phyloP scores from a whole-genome alignment of 805 yeast genomes.

The Saccharomycopsis sp. region DNA sequence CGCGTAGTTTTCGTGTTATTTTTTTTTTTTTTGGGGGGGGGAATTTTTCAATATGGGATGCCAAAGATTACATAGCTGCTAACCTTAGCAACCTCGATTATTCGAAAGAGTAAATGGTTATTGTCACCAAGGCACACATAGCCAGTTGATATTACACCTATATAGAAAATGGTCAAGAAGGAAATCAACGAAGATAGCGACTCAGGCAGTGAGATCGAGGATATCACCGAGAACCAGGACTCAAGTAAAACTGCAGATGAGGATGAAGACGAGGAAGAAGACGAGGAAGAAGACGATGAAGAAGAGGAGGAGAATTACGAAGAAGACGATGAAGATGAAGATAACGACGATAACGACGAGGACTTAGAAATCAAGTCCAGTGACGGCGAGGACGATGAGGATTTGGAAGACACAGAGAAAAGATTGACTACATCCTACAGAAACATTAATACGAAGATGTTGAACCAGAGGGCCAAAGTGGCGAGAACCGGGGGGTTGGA shows the following conservation, averaged over 20 bases:
- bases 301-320: slow-evolving; percentile 15
- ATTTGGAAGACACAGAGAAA: slow-evolving; percentile 17
- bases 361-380: slow-evolving; percentile 21
- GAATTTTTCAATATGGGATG: too few species aligned
- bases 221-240: not conserved
- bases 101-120: too few species aligned
- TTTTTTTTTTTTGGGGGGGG: too few species aligned
- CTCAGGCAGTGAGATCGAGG: not conserved
- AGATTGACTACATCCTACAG: slow-evolving; percentile 8
- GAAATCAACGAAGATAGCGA: not conserved
- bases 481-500: slow-evolving; percentile 53
- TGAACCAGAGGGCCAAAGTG: slow-evolving; percentile 40
- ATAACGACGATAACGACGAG: slow-evolving; percentile 21
- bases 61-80: too few species aligned
- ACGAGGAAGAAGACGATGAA: slow-evolving; percentile 11
- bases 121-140: too few species aligned
- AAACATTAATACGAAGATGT: slow-evolving; percentile 12
- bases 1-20: too few species aligned
- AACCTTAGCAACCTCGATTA: too few species aligned
- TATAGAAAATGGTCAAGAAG: not conserved
- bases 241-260: slow-evolving; percentile 1
- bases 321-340: slow-evolving; percentile 20
- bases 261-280: slow-evolving; percentile 12
- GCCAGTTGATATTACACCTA: too few species aligned
- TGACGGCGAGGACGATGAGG: slow-evolving; percentile 20